These are phyloP conservation scores for Melaleuca quinquenervia DNA, from an alignment of 345 rosid species.

Conservation along the genomic window DNA sequence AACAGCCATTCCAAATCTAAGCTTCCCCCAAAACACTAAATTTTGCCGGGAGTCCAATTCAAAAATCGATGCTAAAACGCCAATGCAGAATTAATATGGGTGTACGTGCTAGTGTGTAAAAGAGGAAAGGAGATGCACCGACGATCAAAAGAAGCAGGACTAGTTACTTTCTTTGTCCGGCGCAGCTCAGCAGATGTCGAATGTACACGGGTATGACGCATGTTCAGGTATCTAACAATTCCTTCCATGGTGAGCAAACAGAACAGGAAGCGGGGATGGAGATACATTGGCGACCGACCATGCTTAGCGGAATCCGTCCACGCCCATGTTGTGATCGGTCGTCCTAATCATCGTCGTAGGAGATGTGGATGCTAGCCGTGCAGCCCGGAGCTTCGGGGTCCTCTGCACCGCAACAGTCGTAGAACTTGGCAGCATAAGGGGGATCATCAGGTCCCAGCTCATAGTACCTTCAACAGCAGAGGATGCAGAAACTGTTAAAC, in stretches of 20 bases:
- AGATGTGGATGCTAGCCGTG: slow-evolving; percentile 46
- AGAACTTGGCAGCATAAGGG: slow-evolving; percentile 88
- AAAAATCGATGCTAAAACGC: background rate
- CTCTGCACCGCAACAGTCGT: slow-evolving; percentile 90
- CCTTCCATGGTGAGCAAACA: background rate
- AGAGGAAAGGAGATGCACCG: background rate
- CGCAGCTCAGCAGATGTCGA: background rate
- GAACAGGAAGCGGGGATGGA: background rate
- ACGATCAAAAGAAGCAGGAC: background rate
- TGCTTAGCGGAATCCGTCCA: background rate
- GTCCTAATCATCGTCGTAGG: slow-evolving; percentile 51
- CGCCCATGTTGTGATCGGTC: background rate
- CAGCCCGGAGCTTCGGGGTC: slow-evolving; percentile 82
- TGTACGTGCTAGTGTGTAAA: background rate
- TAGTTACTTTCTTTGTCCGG: background rate
- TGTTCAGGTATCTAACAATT: background rate
- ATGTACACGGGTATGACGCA: background rate
- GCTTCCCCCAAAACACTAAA: background rate
- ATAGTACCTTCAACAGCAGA: slow-evolving; percentile 50
- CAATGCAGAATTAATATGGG: background rate
- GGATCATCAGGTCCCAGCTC: slow-evolving; percentile 79
- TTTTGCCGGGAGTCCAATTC: background rate
- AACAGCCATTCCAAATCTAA: background rate
- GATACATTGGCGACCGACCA: background rate
- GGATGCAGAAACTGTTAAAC: background rate